These are phyloP conservation scores for Cutaneotrichosporon sp. DNA, from an alignment of 1,284 basidiomycete species.

Conservation along the genomic window DNA sequence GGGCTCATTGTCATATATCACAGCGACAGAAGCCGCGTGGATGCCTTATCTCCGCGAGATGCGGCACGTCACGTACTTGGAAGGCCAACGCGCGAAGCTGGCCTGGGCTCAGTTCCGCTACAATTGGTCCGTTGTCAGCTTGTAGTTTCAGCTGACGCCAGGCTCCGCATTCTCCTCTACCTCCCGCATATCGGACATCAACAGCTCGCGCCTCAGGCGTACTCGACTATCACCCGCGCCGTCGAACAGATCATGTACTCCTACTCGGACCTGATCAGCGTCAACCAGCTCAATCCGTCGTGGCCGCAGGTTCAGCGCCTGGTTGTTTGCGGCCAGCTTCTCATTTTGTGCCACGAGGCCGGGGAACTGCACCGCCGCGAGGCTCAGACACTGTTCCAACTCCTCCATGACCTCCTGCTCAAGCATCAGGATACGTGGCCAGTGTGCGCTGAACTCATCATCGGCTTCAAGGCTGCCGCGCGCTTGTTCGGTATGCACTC, in stretches of 20 bases:
- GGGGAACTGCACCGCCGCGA: constrained; percentile 22
- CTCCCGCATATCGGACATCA: constrained; percentile 15
- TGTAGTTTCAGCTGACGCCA: background rate
- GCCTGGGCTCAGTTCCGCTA: constrained; percentile 25
- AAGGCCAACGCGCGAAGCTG: constrained; percentile 6
- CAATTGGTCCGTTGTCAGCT: constrained; percentile 21
- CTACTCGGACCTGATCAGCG: constrained; percentile 17
- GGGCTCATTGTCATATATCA: constrained; percentile 18
- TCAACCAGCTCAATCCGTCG: constrained; percentile 16
- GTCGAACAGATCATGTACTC: constrained; percentile 22
- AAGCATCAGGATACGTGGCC: constrained; percentile 15
- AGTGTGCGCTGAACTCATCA: constrained; percentile 8
- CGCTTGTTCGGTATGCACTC: constrained; percentile 7
- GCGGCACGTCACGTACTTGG: constrained; percentile 7
- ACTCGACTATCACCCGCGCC: constrained; percentile 15
- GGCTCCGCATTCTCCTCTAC: constrained; percentile 26
- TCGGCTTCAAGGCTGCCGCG: constrained; percentile 12
- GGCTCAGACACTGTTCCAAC: constrained; percentile 13
- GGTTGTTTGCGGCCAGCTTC: constrained; percentile 19
- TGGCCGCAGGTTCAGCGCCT: constrained; percentile 27
- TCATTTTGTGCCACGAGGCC: constrained; percentile 19
- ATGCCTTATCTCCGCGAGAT: constrained; percentile 16
- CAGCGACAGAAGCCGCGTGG: constrained; percentile 18
- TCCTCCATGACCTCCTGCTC: constrained; percentile 15
- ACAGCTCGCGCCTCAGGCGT: constrained; percentile 11